Evolutionary conservation across 768 basidiomycete genomes (phyloP).

Genomic region (Trametes cubensis): DNA sequence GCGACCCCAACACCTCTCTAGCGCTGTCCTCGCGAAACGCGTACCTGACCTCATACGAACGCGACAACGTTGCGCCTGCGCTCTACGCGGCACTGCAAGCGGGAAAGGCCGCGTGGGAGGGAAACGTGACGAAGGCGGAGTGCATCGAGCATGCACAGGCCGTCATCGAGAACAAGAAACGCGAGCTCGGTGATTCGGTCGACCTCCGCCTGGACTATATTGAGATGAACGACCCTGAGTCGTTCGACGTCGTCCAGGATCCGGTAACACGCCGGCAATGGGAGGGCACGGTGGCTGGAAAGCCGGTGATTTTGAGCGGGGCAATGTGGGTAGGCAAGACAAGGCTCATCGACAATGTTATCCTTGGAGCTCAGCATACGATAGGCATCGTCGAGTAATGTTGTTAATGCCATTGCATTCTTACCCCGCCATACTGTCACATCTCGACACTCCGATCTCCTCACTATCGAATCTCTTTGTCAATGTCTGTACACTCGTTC

Average conservation of each 20-base stretch:
- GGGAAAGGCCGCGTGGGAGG: constrained; percentile 58
- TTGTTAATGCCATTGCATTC: no score
- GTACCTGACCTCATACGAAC: constrained; percentile 71
- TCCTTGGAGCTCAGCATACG: constrained; percentile 57
- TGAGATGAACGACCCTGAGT: constrained; percentile 81
- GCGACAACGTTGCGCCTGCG: constrained; percentile 60
- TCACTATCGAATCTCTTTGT: no score
- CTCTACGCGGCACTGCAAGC: constrained; percentile 70
- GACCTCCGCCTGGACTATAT: constrained; percentile 79
- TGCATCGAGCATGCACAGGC: constrained; percentile 48
- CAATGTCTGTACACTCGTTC: no score
- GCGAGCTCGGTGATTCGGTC: constrained; percentile 35
- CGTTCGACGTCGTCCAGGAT: constrained; percentile 63
- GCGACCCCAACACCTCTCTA: constrained; percentile 58
- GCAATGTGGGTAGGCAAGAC: constrained; percentile 87
- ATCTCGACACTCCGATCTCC: no score
- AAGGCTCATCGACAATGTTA: constrained; percentile 89
- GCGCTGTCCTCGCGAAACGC: constrained; percentile 92
- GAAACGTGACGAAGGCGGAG: constrained; percentile 51
- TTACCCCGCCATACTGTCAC: no score
- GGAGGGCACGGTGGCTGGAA: constrained; percentile 34
- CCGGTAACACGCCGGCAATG: constrained; percentile 30
- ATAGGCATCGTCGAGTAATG: constrained; percentile 26
- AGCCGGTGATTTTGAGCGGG: constrained; percentile 75
- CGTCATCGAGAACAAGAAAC: constrained; percentile 38